These are phyloP conservation scores for Paraphoma chrysanthemicola DNA, from an alignment of 2,329 filamentous ascomycete species.

Conservation along the genomic window DNA sequence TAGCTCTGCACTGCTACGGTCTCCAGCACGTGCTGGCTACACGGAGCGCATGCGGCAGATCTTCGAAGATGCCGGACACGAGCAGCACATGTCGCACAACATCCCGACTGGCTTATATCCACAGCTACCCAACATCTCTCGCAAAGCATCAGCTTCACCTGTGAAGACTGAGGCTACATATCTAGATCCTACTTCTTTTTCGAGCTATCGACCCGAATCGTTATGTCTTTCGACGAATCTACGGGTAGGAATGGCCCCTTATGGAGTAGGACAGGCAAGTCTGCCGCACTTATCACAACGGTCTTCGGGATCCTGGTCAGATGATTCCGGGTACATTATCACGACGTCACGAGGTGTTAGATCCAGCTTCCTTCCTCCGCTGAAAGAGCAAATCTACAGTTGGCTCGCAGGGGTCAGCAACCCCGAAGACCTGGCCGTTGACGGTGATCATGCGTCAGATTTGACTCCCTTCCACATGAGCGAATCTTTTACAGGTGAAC, in stretches of 20 bases:
- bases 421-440: neutral
- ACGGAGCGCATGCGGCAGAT: slow-evolving; percentile 36
- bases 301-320: slow-evolving; percentile 35
- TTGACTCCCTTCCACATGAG: neutral
- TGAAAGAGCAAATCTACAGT: slow-evolving; percentile 16
- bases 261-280: neutral
- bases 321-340: slow-evolving; percentile 33
- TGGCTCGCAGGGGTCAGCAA: slow-evolving; percentile 19
- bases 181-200: neutral
- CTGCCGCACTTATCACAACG: slow-evolving; percentile 6
- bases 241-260: neutral
- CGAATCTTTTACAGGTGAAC: too few species aligned
- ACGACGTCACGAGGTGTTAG: slow-evolving; percentile 1
- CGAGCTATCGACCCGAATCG: slow-evolving; percentile 1
- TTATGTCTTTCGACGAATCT: slow-evolving; percentile 5
- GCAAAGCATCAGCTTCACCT: slow-evolving; percentile 11
- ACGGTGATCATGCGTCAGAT: neutral
- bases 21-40: slow-evolving; percentile 40
- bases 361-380: neutral
- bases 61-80: slow-evolving; percentile 27
- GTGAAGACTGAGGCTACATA: neutral
- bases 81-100: neutral
- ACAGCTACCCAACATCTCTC: slow-evolving; percentile 31
- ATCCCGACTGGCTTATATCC: slow-evolving; percentile 20
- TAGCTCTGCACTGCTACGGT: slow-evolving; percentile 26